Conservation (phyloP, 148 eudicot species). For the Fagopyrum esculentum region DNA sequence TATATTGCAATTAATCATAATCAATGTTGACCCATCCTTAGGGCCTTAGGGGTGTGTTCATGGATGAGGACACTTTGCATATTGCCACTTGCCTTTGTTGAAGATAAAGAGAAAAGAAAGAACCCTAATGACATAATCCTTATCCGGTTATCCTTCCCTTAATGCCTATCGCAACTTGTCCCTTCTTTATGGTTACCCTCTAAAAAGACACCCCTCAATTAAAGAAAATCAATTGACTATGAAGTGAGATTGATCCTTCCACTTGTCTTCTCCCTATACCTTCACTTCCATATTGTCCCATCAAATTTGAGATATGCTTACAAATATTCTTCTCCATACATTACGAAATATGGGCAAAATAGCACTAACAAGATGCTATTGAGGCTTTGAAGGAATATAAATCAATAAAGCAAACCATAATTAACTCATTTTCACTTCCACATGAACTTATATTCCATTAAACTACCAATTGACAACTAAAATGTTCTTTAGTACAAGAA, state of each 20-base stretch:
- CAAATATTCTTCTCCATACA: not conserved
- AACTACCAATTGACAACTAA: not conserved
- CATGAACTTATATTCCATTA: not conserved
- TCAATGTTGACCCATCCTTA: too few relatives aligned
- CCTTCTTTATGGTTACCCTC: not conserved
- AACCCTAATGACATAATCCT: slow-evolving; percentile 1
- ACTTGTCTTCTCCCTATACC: not conserved
- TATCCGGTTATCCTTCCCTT: not conserved
- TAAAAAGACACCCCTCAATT: not conserved
- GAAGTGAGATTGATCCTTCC: not conserved
- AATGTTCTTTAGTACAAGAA: not conserved
- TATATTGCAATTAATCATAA: too few relatives aligned
- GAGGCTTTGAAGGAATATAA: not conserved
- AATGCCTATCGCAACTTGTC: not conserved
- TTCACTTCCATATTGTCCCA: not conserved
- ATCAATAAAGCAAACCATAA: not conserved
- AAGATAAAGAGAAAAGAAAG: not conserved
- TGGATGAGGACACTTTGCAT: not conserved
- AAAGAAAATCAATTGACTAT: not conserved
- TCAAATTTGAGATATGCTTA: not conserved
- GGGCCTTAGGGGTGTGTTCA: too few relatives aligned
- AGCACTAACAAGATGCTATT: slow-evolving; percentile 2
- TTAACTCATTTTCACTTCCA: not conserved
- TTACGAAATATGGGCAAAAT: not conserved
- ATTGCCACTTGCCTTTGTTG: not conserved